These are phyloP conservation scores for Coprinellus micaceus DNA, from an alignment of 768 basidiomycete genomes.

Conservation along the genomic window DNA sequence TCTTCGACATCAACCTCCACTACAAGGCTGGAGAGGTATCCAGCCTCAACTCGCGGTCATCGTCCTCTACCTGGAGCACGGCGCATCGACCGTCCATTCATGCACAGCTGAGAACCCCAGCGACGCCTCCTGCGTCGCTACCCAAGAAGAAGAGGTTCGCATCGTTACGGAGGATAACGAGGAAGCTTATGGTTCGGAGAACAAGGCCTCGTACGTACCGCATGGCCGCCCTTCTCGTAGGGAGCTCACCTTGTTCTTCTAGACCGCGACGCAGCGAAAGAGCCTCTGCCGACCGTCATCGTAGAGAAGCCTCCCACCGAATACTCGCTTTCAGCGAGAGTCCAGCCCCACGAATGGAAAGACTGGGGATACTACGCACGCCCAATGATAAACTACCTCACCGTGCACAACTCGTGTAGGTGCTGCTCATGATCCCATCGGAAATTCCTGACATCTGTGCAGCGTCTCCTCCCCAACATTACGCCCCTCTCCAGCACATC, in stretches of 20 bases:
- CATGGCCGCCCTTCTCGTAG: no score
- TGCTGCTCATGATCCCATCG: conserved; percentile 8
- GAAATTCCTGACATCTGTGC: no score
- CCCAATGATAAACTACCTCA: conserved; percentile 37
- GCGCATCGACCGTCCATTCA: neutral
- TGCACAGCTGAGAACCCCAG: neutral
- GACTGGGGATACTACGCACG: conserved; percentile 53
- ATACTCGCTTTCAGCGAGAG: conserved; percentile 11
- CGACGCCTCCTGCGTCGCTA: neutral
- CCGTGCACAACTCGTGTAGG: conserved; percentile 43
- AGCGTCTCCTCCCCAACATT: neutral
- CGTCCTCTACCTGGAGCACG: neutral
- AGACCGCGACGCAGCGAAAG: no score
- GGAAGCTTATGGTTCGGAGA: no score
- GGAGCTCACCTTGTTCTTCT: no score
- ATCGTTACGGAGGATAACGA: no score
- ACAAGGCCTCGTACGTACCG: no score
- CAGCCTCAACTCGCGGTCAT: neutral
- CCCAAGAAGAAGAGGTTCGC: no score
- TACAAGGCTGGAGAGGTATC: neutral
- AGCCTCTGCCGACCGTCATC: neutral
- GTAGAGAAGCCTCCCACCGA: neutral
- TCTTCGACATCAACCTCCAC: conserved; percentile 15
- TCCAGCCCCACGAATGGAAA: conserved; percentile 43
- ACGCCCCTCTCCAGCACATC: conserved; percentile 11